Base-by-base conservation (phyloP, 768 basidiomycete genomes). In the Mycena indigotica region DNA sequence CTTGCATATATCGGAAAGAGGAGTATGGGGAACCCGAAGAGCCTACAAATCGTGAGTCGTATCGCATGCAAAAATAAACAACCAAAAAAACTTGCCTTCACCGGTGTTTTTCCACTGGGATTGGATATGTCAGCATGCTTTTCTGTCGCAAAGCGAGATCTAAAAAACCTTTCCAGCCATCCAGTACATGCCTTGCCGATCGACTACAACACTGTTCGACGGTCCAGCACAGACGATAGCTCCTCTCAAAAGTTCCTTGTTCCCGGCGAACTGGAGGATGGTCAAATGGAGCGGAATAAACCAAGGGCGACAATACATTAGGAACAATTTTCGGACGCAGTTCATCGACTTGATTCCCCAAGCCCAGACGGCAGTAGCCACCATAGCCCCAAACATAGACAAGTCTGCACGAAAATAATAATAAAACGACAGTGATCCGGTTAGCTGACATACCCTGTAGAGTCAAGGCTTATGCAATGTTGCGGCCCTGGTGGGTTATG, bases 81-180 rank as follows among this genome's bases (percentile, higher is more conserved):
- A 8, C 17, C 29, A 35, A 19, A 17, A 30, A 52, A 40, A 58
- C 56, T 38, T 65, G 84, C 94, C 95, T 72, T 97, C 95, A 12
- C 95, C 95, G 5, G 93, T 94, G 62, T 87, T 91, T 73, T 98
- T 98, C 91, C 92, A 98, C 85, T 94, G 70, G 15, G 38, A 67
- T 66, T 40, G 73, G 67, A 5, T n/a, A n/a, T n/a, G n/a, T n/a
- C n/a, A n/a, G n/a, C n/a, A n/a, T n/a, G n/a, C n/a, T n/a, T n/a
- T n/a, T n/a, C n/a, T 1, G 64, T 57, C 57, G 53, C 26, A 53
- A 25, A 21, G n/a, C 25, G 13, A 21, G 40, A 25, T 26, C 19
- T 13, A 39, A 32, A 63, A 38, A 66, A 84, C 88, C 78, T 89
- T 94, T 32, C 88, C 91, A 40, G 88, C 89, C 85, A 89, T 90